These are phyloP conservation scores for Pelargonium nanum DNA, from an alignment of 345 rosid species.

Conservation along the genomic window DNA sequence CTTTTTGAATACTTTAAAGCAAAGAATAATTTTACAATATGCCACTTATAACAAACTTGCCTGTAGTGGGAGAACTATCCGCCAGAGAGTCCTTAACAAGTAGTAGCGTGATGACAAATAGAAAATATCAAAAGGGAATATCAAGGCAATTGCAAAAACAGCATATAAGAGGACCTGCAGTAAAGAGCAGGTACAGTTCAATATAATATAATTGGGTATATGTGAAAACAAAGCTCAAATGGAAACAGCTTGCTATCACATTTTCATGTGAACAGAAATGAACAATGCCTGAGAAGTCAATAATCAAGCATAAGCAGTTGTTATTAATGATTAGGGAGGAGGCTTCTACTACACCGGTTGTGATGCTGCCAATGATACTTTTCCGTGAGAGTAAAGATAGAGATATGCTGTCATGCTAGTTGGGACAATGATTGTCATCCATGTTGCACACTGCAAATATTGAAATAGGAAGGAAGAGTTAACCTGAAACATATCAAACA, in stretches of 20 bases:
- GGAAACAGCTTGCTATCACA: neutral
- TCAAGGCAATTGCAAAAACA: conserved; percentile 50
- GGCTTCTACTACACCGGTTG: conserved; percentile 99
- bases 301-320: neutral
- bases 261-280: no score
- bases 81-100: conserved; percentile 78
- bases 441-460: conserved; percentile 72
- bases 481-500: neutral
- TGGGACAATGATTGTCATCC: conserved; percentile 90
- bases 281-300: neutral
- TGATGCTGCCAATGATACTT: conserved; percentile 86
- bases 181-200: conserved; percentile 1
- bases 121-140: conserved; percentile 83
- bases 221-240: no score
- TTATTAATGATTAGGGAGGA: conserved; percentile 24
- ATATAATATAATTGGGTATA: no score
- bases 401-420: conserved; percentile 94
- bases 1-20: no score
- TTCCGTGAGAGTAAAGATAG: conserved; percentile 91
- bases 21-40: neutral
- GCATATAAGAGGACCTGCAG: conserved; percentile 75
- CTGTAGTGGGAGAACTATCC: conserved; percentile 83
- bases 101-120: conserved; percentile 74
- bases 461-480: conserved; percentile 5
- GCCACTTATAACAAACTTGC: conserved; percentile 25